These are phyloP conservation scores for Leersia perrieri DNA, from an alignment of 176 grass and related monocot genomes.

Conservation along the genomic window DNA sequence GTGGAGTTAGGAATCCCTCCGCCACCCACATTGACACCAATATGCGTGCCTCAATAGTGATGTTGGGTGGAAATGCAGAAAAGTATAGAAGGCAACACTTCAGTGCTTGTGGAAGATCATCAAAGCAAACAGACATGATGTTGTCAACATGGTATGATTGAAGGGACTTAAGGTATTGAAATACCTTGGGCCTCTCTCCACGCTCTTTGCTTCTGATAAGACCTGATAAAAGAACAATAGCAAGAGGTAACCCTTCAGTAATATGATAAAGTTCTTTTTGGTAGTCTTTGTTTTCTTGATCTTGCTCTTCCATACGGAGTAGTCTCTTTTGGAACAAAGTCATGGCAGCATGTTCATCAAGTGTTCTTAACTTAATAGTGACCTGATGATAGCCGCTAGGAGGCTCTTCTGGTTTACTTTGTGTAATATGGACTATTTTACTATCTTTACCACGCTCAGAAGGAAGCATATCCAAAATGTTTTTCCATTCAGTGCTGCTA, in stretches of 20 bases:
- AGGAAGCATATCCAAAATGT: neutral
- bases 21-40: constrained; percentile 43
- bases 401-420: neutral
- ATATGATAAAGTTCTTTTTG: neutral
- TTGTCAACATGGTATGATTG: neutral
- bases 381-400: neutral
- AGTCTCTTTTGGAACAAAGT: constrained; percentile 4
- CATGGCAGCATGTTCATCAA: neutral
- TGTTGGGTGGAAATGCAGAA: constrained; percentile 30
- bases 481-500: neutral
- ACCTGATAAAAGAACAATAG: constrained; percentile 22
- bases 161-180: neutral
- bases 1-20: constrained; percentile 39
- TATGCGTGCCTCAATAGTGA: neutral
- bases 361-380: neutral
- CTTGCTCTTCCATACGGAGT: neutral
- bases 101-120: constrained; percentile 43
- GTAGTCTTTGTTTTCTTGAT: neutral
- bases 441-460: neutral
- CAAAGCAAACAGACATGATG: constrained; percentile 37
- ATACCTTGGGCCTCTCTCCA: constrained; percentile 5
- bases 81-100: constrained; percentile 54
- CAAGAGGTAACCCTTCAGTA: constrained; percentile 26
- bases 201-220: constrained; percentile 31
- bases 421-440: constrained; percentile 33